phyloP scores from a whole-genome alignment of 2,329 filamentous ascomycete species.

The Paramyrothecium sp. region DNA sequence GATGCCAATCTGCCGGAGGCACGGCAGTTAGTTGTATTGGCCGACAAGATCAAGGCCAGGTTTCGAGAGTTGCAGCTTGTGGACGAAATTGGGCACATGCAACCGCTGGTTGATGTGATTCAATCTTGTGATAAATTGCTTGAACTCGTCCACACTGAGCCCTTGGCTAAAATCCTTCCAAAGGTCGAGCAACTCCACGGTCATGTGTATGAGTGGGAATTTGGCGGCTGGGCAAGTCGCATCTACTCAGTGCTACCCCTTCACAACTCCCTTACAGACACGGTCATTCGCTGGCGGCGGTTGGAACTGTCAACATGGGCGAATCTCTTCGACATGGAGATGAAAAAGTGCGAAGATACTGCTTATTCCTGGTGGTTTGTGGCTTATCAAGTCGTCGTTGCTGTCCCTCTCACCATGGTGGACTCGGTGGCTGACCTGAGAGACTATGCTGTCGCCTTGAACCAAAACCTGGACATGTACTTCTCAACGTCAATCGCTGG shows the following conservation, averaged over 20 bases:
- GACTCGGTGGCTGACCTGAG: conserved; percentile 58
- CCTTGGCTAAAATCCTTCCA: conserved; percentile 81
- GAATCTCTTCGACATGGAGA: conserved; percentile 81
- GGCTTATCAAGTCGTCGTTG: conserved; percentile 86
- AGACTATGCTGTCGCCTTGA: conserved; percentile 64
- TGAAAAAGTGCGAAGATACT: conserved; percentile 70
- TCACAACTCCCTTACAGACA: conserved; percentile 75
- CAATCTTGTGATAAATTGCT: conserved; percentile 72
- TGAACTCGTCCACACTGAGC: conserved; percentile 74
- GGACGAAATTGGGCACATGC: conserved; percentile 70
- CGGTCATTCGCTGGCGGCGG: conserved; percentile 85
- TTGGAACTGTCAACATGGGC: conserved; percentile 92
- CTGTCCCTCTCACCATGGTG: conserved; percentile 66
- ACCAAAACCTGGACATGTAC: conserved; percentile 77
- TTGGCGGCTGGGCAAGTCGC: conserved; percentile 78
- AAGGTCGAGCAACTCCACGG: conserved; percentile 85
- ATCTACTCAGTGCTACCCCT: conserved; percentile 68
- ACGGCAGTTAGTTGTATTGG: conserved; percentile 67
- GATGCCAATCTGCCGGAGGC: conserved; percentile 76
- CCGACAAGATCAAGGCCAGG: conserved; percentile 66
- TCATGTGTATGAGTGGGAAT: conserved; percentile 91
- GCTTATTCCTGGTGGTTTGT: conserved; percentile 95
- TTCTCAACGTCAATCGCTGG: conserved; percentile 77
- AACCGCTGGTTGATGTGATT: conserved; percentile 75
- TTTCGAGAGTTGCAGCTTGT: conserved; percentile 70